A percentile compares a stretch with the other conserved stretches of the same genome.
Conservation (phyloP, 2,329 filamentous ascomycete genomes). For the Cytospora schulzeri region DNA sequence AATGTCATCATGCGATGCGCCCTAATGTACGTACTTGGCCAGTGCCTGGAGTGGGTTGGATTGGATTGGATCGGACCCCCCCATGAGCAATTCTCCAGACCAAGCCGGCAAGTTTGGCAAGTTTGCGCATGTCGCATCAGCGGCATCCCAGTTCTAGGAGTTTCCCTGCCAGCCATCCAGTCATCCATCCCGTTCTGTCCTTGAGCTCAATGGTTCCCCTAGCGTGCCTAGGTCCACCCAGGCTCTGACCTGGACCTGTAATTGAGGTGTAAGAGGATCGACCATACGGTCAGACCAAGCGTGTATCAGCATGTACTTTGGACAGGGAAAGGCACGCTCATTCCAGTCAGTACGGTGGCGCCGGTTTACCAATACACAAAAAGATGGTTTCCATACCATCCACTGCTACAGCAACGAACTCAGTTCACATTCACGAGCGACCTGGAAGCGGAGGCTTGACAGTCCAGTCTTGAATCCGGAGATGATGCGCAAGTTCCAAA, state of each 20-base stretch:
- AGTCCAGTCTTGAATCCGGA: slow-evolving; percentile 9
- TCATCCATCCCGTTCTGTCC: slow-evolving; percentile 8
- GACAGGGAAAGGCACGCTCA: slow-evolving; percentile 16
- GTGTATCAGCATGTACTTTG: slow-evolving; percentile 13
- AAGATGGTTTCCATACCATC: background rate
- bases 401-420: background rate
- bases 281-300: slow-evolving; percentile 7
- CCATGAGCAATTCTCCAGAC: slow-evolving; percentile 1
- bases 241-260: slow-evolving; percentile 3
- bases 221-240: slow-evolving; percentile 4
- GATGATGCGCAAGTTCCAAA: slow-evolving; percentile 19
- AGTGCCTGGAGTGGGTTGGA: background rate
- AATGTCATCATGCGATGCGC: background rate
- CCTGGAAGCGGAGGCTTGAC: slow-evolving; percentile 18
- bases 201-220: slow-evolving; percentile 13
- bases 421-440: slow-evolving; percentile 4
- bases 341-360: slow-evolving; percentile 13
- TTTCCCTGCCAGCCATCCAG: slow-evolving; percentile 18
- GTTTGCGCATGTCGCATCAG: slow-evolving; percentile 24
- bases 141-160: slow-evolving; percentile 17
- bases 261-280: slow-evolving; percentile 6
- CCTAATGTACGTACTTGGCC: background rate
- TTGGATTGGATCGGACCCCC: slow-evolving; percentile 18
- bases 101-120: slow-evolving; percentile 21
- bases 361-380: background rate